phyloP scores from a whole-genome alignment of 371 early-diverging fungal genomes.

The Caulochytrium protostelioides region DNA sequence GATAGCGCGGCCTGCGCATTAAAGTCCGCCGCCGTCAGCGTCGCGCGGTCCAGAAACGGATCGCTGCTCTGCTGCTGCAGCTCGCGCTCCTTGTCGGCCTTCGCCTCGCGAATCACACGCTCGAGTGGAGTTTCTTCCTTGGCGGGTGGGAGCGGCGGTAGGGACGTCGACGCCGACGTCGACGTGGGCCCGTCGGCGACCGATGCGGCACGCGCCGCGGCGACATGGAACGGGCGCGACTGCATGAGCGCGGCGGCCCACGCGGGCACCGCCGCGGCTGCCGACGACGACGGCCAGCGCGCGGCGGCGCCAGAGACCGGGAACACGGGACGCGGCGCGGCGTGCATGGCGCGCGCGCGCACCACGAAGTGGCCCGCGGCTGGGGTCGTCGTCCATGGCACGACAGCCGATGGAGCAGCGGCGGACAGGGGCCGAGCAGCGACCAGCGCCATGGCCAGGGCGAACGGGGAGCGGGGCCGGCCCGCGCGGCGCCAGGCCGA shows the following conservation, averaged over 20 bases:
- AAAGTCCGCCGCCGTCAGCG: neutral
- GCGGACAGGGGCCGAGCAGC: too few relatives aligned
- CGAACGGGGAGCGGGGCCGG: too few relatives aligned
- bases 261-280: neutral
- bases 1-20: neutral
- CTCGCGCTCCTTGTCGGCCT: constrained; percentile 10
- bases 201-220: neutral
- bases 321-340: too few relatives aligned
- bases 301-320: neutral
- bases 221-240: neutral
- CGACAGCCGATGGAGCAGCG: too few relatives aligned
- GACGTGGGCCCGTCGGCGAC: neutral
- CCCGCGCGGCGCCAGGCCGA: too few relatives aligned
- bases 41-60: neutral
- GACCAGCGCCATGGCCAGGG: too few relatives aligned
- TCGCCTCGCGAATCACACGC: constrained; percentile 19
- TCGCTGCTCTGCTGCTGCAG: neutral
- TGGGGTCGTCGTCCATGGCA: too few relatives aligned
- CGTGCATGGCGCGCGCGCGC: too few relatives aligned
- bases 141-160: neutral
- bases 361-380: too few relatives aligned
- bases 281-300: neutral
- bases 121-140: constrained; percentile 22
- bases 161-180: neutral
- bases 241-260: neutral